These are phyloP conservation scores for Rhynchosporium secalis DNA, from an alignment of 2,329 filamentous ascomycete species.

Conservation along the genomic window DNA sequence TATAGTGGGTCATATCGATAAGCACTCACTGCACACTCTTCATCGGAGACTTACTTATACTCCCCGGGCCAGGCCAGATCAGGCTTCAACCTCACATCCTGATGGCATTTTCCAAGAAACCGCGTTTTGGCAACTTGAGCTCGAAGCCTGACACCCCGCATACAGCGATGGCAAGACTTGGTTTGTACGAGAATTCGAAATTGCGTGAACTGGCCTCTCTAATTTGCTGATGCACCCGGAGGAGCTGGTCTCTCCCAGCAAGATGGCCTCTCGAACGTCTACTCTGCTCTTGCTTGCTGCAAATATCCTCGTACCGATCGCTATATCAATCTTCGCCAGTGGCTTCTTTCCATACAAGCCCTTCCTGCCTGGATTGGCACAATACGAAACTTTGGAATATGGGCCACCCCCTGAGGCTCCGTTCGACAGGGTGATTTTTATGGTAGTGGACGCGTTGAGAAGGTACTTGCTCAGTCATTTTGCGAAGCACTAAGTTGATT, in stretches of 20 bases:
- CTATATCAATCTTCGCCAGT: slow-evolving; percentile 75
- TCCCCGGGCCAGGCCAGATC: background rate
- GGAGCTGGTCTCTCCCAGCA: slow-evolving; percentile 18
- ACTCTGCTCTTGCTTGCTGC: slow-evolving; percentile 56
- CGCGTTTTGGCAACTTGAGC: slow-evolving; percentile 19
- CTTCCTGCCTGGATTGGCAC: slow-evolving; percentile 80
- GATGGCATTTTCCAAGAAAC: slow-evolving; percentile 18
- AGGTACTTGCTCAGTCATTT: slow-evolving; percentile 55
- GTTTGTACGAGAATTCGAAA: background rate
- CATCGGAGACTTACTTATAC: background rate
- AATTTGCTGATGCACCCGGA: slow-evolving; percentile 15
- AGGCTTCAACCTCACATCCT: slow-evolving; percentile 20
- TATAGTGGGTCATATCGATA: slow-evolving; percentile 8
- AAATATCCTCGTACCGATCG: slow-evolving; percentile 75
- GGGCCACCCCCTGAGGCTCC: slow-evolving; percentile 61
- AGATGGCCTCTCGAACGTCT: slow-evolving; percentile 33
- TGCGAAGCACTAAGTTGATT: slow-evolving; percentile 30
- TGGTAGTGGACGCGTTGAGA: slow-evolving; percentile 94
- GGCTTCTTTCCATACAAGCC: slow-evolving; percentile 99
- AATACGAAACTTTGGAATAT: slow-evolving; percentile 58
- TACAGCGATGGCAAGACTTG: slow-evolving; percentile 28
- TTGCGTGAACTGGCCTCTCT: background rate
- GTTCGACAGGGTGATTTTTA: slow-evolving; percentile 91
- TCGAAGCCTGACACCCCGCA: background rate
- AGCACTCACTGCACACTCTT: slow-evolving; percentile 12